Percentiles rank a stretch among this genome's conserved stretches.
Evolutionary conservation across 441 rosid species (phyloP).

Genomic region (Gossypium gossypioides): DNA sequence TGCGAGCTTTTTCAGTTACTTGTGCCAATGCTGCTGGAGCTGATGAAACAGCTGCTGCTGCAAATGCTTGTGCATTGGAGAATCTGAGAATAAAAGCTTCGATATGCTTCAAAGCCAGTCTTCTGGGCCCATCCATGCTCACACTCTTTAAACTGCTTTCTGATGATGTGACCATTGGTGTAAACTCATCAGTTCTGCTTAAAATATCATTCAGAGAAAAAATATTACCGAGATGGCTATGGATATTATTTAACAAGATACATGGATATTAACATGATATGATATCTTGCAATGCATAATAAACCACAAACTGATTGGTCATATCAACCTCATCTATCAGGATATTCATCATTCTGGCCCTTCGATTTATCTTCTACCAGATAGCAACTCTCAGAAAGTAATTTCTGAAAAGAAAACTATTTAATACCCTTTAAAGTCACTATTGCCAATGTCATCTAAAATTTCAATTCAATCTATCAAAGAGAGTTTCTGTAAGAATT

Average conservation of each 20-base stretch:
- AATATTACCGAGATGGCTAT: neutral
- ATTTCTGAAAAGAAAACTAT: neutral
- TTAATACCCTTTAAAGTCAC: neutral
- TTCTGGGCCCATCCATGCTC: slow-evolving; percentile 73
- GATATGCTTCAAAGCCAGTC: slow-evolving; percentile 75
- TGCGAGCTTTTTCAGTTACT: slow-evolving; percentile 81
- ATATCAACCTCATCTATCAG: neutral
- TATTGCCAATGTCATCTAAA: neutral
- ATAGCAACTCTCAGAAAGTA: neutral
- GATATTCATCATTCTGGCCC: neutral
- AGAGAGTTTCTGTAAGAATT: neutral
- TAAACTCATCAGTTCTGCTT: slow-evolving; percentile 73
- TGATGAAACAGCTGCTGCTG: slow-evolving; percentile 60
- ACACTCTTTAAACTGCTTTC: slow-evolving; percentile 61
- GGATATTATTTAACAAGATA: no score
- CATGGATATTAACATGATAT: no score
- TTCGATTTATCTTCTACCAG: neutral
- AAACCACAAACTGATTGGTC: no score
- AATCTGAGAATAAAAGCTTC: slow-evolving; percentile 56
- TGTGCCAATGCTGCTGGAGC: slow-evolving; percentile 70
- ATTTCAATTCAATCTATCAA: neutral
- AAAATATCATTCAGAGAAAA: neutral
- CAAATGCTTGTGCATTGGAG: slow-evolving; percentile 65
- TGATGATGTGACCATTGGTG: slow-evolving; percentile 46
- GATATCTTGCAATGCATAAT: no score